These are phyloP conservation scores for Termitomyces sp. DNA, from an alignment of 768 basidiomycete species.

Conservation along the genomic window DNA sequence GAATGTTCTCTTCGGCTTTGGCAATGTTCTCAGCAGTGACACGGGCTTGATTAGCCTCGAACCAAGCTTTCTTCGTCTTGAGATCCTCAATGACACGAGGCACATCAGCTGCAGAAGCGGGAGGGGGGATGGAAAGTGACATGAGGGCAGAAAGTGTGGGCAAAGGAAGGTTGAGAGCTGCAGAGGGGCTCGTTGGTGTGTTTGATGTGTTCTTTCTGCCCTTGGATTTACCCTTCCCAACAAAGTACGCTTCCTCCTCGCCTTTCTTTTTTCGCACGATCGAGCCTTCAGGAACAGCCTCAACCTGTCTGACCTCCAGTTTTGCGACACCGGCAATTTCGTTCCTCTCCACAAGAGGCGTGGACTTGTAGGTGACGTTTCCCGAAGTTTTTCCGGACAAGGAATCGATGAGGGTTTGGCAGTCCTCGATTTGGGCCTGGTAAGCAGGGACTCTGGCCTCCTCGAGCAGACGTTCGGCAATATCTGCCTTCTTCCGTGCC, in stretches of 20 bases:
- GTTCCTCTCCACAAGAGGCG: slow-evolving; percentile 30
- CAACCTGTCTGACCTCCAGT: slow-evolving; percentile 83
- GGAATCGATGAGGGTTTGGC: slow-evolving; percentile 85
- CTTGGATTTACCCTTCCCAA: slow-evolving; percentile 63
- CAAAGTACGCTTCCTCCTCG: slow-evolving; percentile 76
- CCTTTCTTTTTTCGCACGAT: slow-evolving; percentile 90
- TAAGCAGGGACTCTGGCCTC: slow-evolving; percentile 89
- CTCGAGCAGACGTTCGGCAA: slow-evolving; percentile 76
- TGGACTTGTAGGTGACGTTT: slow-evolving; percentile 36
- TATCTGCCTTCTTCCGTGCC: slow-evolving; percentile 72
- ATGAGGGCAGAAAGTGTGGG: slow-evolving; percentile 86
- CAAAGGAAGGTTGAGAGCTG: slow-evolving; percentile 68
- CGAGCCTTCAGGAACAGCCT: slow-evolving; percentile 60
- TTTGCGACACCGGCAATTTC: slow-evolving; percentile 66
- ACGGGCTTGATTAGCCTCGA: slow-evolving; percentile 83
- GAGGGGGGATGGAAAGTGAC: slow-evolving; percentile 85
- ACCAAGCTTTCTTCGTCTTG: slow-evolving; percentile 93
- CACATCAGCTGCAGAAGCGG: slow-evolving; percentile 69
- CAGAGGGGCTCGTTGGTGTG: slow-evolving; percentile 22
- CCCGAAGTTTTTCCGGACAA: slow-evolving; percentile 64
- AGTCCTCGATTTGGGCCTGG: slow-evolving; percentile 93
- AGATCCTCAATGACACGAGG: slow-evolving; percentile 85
- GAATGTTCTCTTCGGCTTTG: slow-evolving; percentile 74
- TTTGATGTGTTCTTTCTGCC: slow-evolving; percentile 48
- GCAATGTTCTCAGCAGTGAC: slow-evolving; percentile 75